phyloP scores from a whole-genome alignment of 371 early-diverging fungal genomes.

The Umbelopsis sp. region DNA sequence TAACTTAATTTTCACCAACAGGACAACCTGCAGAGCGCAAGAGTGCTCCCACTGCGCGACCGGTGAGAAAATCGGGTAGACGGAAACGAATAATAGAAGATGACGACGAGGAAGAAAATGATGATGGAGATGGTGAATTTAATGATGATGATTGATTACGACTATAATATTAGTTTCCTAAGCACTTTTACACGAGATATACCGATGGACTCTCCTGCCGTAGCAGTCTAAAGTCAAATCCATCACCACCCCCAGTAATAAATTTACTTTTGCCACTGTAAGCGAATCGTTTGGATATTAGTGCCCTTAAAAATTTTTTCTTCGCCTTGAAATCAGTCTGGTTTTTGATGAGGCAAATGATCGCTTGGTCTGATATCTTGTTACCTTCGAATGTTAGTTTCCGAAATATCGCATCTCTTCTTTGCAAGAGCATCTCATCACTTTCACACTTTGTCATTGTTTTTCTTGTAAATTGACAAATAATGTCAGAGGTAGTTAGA shows the following conservation, averaged over 20 bases:
- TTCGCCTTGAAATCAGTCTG: slow-evolving; percentile 19
- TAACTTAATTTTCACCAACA: not conserved
- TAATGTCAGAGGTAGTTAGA: slow-evolving; percentile 1
- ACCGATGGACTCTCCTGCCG: not conserved
- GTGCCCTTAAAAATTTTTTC: slow-evolving; percentile 16
- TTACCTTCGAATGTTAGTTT: slow-evolving; percentile 12
- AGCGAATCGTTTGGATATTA: slow-evolving; percentile 8
- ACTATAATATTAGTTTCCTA: slow-evolving; percentile 1
- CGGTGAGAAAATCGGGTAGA: not conserved
- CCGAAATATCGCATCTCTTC: slow-evolving; percentile 2
- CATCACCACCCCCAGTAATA: not conserved
- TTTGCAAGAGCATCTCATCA: slow-evolving; percentile 14
- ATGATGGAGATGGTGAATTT: slow-evolving; percentile 22
- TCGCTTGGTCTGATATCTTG: slow-evolving; percentile 15
- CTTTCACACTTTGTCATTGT: not conserved
- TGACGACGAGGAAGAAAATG: slow-evolving; percentile 20
- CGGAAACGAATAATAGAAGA: slow-evolving; percentile 16
- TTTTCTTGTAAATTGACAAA: slow-evolving; percentile 2
- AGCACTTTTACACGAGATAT: not conserved
- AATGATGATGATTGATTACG: slow-evolving; percentile 21
- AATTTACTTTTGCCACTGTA: slow-evolving; percentile 15
- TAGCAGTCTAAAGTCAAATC: slow-evolving; percentile 12
- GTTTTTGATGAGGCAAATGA: slow-evolving; percentile 17
- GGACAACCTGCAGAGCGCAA: slow-evolving; percentile 11
- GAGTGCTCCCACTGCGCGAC: not conserved